These are phyloP conservation scores for Cantharellus anzutake DNA, from an alignment of 768 basidiomycete genomes.

Conservation along the genomic window DNA sequence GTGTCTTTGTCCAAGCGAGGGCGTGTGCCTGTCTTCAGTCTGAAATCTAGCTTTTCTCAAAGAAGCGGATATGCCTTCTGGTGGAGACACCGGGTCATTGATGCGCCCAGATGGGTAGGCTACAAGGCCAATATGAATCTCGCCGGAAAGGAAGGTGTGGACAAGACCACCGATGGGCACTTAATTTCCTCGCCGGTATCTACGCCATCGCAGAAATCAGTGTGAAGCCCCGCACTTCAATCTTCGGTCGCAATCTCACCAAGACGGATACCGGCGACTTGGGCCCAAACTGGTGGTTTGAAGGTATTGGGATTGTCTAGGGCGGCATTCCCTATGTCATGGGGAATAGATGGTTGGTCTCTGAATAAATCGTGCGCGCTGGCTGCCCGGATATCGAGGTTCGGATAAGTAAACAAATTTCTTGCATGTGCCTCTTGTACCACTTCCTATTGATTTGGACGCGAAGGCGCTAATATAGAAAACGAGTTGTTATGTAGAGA, in stretches of 20 bases:
- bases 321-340: neutral
- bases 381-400: conserved; percentile 47
- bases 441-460: conserved; percentile 76
- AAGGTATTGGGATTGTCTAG: neutral
- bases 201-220: conserved; percentile 13
- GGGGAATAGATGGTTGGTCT: conserved; percentile 17
- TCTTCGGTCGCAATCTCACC: neutral
- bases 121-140: conserved; percentile 20
- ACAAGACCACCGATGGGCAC: conserved; percentile 70
- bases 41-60: conserved; percentile 57
- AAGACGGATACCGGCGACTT: neutral
- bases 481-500: too few relatives aligned
- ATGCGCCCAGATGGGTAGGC: conserved; percentile 48
- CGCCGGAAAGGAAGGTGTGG: conserved; percentile 80
- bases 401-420: conserved; percentile 41
- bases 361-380: conserved; percentile 60
- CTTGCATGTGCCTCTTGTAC: conserved; percentile 72
- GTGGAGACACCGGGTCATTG: conserved; percentile 41
- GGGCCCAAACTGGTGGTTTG: neutral
- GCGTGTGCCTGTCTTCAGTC: conserved; percentile 67
- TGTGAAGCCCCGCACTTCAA: neutral
- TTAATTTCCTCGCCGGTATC: conserved; percentile 55
- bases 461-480: conserved; percentile 44
- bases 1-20: conserved; percentile 52
- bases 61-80: conserved; percentile 52